phyloP scores from a whole-genome alignment of 352 stramenopile genomes.

The Globisporangium okanoganense region DNA sequence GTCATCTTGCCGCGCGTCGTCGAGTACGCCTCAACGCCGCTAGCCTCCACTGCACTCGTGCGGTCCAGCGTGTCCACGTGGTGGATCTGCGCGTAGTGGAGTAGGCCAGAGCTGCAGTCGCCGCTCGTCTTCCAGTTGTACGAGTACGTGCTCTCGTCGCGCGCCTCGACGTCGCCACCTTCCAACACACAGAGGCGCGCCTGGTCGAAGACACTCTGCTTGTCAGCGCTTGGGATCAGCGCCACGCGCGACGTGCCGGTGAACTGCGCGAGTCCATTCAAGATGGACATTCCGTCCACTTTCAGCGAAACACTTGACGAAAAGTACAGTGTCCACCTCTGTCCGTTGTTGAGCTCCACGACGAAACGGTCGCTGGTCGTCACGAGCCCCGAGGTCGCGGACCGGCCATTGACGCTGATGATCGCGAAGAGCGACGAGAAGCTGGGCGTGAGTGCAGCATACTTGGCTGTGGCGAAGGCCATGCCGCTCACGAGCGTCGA shows the following conservation, averaged over 20 bases:
- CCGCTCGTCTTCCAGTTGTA: slow-evolving; percentile 61
- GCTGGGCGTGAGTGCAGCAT: slow-evolving; percentile 35
- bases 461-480: slow-evolving; percentile 56
- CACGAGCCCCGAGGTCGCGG: not conserved
- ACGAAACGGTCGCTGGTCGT: slow-evolving; percentile 40
- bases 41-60: slow-evolving; percentile 29
- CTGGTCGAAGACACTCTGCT: slow-evolving; percentile 35
- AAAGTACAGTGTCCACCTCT: slow-evolving; percentile 60
- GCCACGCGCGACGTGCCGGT: slow-evolving; percentile 30
- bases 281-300: slow-evolving; percentile 30
- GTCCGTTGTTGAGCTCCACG: slow-evolving; percentile 42
- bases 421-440: slow-evolving; percentile 44
- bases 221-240: slow-evolving; percentile 27
- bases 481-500: slow-evolving; percentile 57
- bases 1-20: slow-evolving; percentile 59
- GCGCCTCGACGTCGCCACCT: slow-evolving; percentile 36
- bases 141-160: slow-evolving; percentile 40
- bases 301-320: slow-evolving; percentile 27
- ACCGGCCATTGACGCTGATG: slow-evolving; percentile 41
- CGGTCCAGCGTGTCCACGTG: slow-evolving; percentile 55
- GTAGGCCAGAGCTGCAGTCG: slow-evolving; percentile 38
- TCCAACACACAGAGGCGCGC: slow-evolving; percentile 39
- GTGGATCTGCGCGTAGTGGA: slow-evolving; percentile 63
- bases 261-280: slow-evolving; percentile 30
- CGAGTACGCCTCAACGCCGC: slow-evolving; percentile 31